Base-by-base conservation (phyloP, 257 asterid species). In the Anisodus tanguticus region DNA sequence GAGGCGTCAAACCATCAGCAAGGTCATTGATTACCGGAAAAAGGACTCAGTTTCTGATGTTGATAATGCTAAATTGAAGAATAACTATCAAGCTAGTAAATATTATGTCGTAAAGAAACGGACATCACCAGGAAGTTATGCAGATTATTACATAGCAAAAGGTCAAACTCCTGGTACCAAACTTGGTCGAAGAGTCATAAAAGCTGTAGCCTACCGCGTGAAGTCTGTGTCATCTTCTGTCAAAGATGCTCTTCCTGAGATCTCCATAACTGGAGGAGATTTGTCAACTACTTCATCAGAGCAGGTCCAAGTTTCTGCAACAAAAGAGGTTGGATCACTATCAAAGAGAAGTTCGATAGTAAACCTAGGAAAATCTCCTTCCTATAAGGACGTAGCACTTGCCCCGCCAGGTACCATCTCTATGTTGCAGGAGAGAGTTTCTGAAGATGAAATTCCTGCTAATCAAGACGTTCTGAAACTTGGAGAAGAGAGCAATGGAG, bases 401-500 rank as follows among this genome's bases (percentile, higher is more conserved):
- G 99, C 99, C 77, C 99, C 98, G 22, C 99, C 99, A 1, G 99
- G 99, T 84, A 90, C 97, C 86, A 91, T 96, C 85, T 89, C 93
- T 49, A 89, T 91, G 91, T 86, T 96, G 88, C 97, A 94, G 88
- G 91, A 76, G 63, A 89, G 90, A 86, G 88, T 66, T 86, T 87
- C 91, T 63, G 88, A 84, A 81, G 88, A 89, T 86, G 95, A 90
- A 81, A 80, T 85, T 77, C 86, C 85, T 45, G 58, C 82, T 54
- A 76, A 41, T 43, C 89, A 85, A 45, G 91, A 82, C 64, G 83
- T 72, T 82, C 87, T 80, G 77, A 89, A 86, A 85, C 84, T 83
- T 84, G 93, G 85, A 68, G 93, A 89, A 85, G 92, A 88, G 85
- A 82, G 66, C 70, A 82, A 55, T 55, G 89, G 83, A 86, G 85